Base-by-base conservation (phyloP, 805 yeast species). In the Tetrapisispora taiwanensis region DNA sequence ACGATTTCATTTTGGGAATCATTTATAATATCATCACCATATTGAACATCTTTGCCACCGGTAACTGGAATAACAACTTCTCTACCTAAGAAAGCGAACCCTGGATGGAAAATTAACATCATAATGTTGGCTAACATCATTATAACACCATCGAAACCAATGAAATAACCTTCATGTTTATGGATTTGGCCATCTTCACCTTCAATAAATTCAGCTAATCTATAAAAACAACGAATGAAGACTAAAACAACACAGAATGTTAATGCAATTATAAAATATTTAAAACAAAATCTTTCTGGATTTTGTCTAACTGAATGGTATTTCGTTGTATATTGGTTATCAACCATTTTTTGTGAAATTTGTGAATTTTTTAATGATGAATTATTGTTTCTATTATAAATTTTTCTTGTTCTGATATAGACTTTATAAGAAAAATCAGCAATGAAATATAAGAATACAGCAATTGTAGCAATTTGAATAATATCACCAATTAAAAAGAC, bases 401-500 rank as follows among this genome's bases (percentile, higher is more conserved):
- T 48, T 40, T 52, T 47, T 43, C 68, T 57, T 15, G 59, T 49
- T 36, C 46, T 47, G 13, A 59, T 47, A 43, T 62, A 70, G 20
- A 74, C 63, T 30, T 66, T 61, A 53, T 56, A 65, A 18, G 72
- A 52, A 60, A 83, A 76, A 41, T 68, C 66, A 31, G 61, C 55
- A 66, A 75, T 73, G 12, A 83, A 62, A 6, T 63, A 22, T 28
- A 79, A 60, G 60, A 84, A 88, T 1, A 78, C 44, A 2, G 72
- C 53, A 81, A 88, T 82, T 4, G 85, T 72, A 5, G 73, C 62
- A 5, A 85, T 89, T 64, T 88, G 95, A 54, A 82, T 71, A 0
- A 80, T 81, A 40, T 88, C 69, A 7, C 95, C 95, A 2, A 74
- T 89, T 39, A 85, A 74, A 81, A 87, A 83, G 40, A 82, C 50